These are phyloP conservation scores for Aspergillus egyptiacus DNA, from an alignment of 495 filamentous ascomycete species.

Conservation along the genomic window DNA sequence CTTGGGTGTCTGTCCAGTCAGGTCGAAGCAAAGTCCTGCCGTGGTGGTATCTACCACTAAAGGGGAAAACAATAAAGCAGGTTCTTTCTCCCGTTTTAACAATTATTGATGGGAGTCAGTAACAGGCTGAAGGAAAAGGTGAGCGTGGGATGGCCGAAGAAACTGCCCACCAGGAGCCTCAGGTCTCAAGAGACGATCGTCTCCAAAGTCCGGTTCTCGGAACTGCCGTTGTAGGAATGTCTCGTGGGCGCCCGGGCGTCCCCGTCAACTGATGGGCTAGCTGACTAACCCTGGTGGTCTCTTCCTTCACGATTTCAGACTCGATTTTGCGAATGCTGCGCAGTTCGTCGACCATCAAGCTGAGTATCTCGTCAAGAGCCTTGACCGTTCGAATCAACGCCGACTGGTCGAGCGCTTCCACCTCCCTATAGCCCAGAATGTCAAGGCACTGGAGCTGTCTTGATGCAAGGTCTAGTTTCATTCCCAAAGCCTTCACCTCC, in stretches of 20 bases:
- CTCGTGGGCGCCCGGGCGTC: constrained; percentile 5
- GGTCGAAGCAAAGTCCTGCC: neutral
- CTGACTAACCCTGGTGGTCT: constrained; percentile 32
- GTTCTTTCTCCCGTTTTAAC: constrained; percentile 2
- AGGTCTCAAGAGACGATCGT: constrained; percentile 10
- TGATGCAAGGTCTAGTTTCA: constrained; percentile 36
- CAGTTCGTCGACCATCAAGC: constrained; percentile 41
- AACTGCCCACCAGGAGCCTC: neutral
- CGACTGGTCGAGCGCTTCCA: constrained; percentile 28
- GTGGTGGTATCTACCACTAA: constrained; percentile 1
- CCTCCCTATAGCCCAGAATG: constrained; percentile 32
- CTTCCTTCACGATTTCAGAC: constrained; percentile 31
- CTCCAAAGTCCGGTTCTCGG: constrained; percentile 15
- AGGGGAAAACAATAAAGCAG: constrained; percentile 3
- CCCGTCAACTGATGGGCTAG: constrained; percentile 27
- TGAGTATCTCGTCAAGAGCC: constrained; percentile 29
- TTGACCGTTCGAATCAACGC: constrained; percentile 29
- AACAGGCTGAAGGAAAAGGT: neutral
- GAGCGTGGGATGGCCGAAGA: neutral
- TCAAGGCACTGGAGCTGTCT: constrained; percentile 35
- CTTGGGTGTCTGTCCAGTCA: neutral
- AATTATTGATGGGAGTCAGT: neutral
- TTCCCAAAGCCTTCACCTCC: constrained; percentile 29
- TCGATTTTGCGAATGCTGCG: constrained; percentile 39
- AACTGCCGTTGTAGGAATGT: neutral